A percentile compares a stretch with the other conserved stretches of the same genome.
phyloP scores from a whole-genome alignment of 805 yeast species.

The Candida ascalaphidarum region DNA sequence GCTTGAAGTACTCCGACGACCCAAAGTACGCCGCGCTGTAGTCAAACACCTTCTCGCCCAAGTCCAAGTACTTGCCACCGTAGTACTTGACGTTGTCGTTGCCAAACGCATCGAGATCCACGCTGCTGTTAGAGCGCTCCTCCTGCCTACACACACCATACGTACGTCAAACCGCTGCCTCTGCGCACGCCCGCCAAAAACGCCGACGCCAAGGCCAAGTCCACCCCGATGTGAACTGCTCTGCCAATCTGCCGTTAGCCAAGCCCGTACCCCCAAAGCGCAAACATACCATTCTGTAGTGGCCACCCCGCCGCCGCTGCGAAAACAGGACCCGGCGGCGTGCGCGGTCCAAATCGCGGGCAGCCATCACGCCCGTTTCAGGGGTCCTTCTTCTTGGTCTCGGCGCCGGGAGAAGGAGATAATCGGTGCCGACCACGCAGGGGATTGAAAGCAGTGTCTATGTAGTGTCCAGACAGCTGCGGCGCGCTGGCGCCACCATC shows the following conservation, averaged over 20 bases:
- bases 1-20: slow-evolving; percentile 64
- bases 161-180: slow-evolving; percentile 51
- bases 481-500: no score
- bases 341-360: slow-evolving; percentile 1
- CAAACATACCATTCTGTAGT: slow-evolving; percentile 3
- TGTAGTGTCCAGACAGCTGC: no score
- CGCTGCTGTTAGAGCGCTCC: slow-evolving; percentile 10
- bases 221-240: slow-evolving; percentile 48
- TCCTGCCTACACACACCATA: neutral
- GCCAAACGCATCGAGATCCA: slow-evolving; percentile 40
- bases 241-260: slow-evolving; percentile 41
- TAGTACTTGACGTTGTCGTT: slow-evolving; percentile 40
- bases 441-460: no score
- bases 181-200: slow-evolving; percentile 44
- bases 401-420: no score
- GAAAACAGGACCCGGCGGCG: slow-evolving; percentile 2
- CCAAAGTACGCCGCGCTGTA: slow-evolving; percentile 61
- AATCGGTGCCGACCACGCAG: no score
- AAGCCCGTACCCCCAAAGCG: neutral
- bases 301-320: no score
- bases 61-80: slow-evolving; percentile 58
- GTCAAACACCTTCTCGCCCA: slow-evolving; percentile 84
- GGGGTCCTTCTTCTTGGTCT: no score
- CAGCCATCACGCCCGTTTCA: no score
- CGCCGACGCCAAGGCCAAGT: slow-evolving; percentile 55